Evolutionary conservation across 139 green algal species (phyloP), one percentile per base, ranked within the genome.

Genomic region (Tetradesmus lagerheimii): DNA sequence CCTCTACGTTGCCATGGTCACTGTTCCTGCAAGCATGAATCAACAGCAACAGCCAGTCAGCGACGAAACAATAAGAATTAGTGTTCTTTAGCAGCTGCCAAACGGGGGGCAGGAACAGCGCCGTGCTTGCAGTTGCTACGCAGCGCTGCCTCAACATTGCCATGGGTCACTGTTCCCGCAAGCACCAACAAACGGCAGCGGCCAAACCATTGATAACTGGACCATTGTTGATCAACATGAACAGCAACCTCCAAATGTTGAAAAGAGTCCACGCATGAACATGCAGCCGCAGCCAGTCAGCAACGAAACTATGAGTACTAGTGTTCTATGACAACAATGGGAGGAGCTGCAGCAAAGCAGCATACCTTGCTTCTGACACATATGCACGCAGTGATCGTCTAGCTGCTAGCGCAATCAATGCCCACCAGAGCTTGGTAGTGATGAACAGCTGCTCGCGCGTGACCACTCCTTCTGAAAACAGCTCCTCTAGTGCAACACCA

Each of bases 381-480:
- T 82, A 31, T 47, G 67, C 29, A n/a, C n/a, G n/a, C n/a, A n/a
- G n/a, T n/a, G n/a, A n/a, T n/a, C n/a, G n/a, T n/a, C n/a, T n/a
- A 78, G 47, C 47, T 39, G 67, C 29, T 76, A 50, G 35, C 29
- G 79, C 64, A 20, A 41, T 90, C 71, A 23, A 78, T 83, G 86
- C 94, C 96, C 43, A 78, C 95, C 95, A 97, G 0, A 97, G 91
- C 76, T 98, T 98, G 75, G 90, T 94, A 3, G 94, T 96, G 71
- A 98, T 91, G 93, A 95, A 97, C 2, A 98, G 75, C 35, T 98
- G 92, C 16, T 90, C 82, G 0, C 96, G 91, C 27, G 71, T 83
- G 31, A 98, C 89, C 39, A 92, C 89, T 25, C 92, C 94, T 85
- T 94, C 90, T 9, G 62, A 29, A 11, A 95, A 83, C 16, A 94